These are phyloP conservation scores for Chlorella sp. DNA, from an alignment of 139 green algal species.

Conservation along the genomic window DNA sequence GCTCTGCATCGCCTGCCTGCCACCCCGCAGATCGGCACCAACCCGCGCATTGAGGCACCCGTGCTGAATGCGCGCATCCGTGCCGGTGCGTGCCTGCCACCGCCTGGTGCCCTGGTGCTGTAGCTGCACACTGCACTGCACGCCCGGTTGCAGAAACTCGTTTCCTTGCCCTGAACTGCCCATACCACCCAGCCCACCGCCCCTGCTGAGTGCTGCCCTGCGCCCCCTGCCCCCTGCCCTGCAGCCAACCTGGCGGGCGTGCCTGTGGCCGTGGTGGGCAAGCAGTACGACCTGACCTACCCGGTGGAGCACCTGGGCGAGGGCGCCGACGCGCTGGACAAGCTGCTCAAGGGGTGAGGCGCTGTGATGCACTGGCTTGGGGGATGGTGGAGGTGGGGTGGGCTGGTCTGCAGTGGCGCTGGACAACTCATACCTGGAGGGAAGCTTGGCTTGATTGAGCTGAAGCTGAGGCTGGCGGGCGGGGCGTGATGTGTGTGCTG, in stretches of 20 bases:
- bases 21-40: constrained; percentile 80
- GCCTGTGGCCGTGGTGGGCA: constrained; percentile 84
- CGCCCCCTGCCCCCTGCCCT: not conserved
- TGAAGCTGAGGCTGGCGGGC: too few relatives aligned
- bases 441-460: too few relatives aligned
- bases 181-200: too few relatives aligned
- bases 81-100: constrained; percentile 45
- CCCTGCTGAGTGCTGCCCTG: too few relatives aligned
- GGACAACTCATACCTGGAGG: too few relatives aligned
- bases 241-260: constrained; percentile 54
- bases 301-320: constrained; percentile 87
- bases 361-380: too few relatives aligned
- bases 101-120: too few relatives aligned
- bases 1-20: not conserved
- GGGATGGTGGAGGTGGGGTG: not conserved
- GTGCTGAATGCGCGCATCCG: constrained; percentile 95
- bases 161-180: too few relatives aligned
- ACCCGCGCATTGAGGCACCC: constrained; percentile 93
- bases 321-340: constrained; percentile 69
- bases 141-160: too few relatives aligned
- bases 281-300: constrained; percentile 92
- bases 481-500: too few relatives aligned
- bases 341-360: constrained; percentile 59
- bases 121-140: not conserved
- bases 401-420: too few relatives aligned